Base-by-base conservation (phyloP, 2,329 filamentous ascomycete species). In the Diaporthe nobilis region DNA sequence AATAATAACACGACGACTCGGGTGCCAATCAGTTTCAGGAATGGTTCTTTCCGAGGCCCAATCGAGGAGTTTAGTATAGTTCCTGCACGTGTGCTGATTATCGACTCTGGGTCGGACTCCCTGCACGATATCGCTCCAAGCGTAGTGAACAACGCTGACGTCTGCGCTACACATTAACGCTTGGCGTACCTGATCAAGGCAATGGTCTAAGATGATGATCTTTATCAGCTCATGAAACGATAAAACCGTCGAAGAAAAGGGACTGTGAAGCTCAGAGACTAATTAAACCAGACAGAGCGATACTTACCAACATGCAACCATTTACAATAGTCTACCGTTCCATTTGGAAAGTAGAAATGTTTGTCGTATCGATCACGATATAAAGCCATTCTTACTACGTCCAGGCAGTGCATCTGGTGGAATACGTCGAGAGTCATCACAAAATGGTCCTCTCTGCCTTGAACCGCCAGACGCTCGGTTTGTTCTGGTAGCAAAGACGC, bases 81-180 rank as follows among this genome's bases (percentile, higher is more conserved):
- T 53, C 49, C 49, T 53, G n/a, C 49, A 53, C 8, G 49, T 53
- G n/a, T 53, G 49, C 49, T 53, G 49, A 53, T 53, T 53, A n/a
- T 53, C 49, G n/a, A 53, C 49, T 53, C 49, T 53, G 49, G 49
- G 49, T 10, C 49, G 49, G 49, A 53, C 49, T 53, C 49, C 49
- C 49, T 53, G 22, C 49, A 53, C 49, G 7, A 53, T 53, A 22
- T 53, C 49, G 49, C 49, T 53, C 49, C 49, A 53, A 2, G 49
- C 49, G 49, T 53, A 53, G 49, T 53, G n/a, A n/a, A 53, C 49
- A 53, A 53, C 49, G n/a, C 49, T 53, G 22, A 53, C 49, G n/a
- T 53, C 49, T n/a, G 22, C 49, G n/a, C 49, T 53, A 17, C 49
- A 53, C 49, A 53, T 53, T 13, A 53, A 53, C 8, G 49, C 49